Evolutionary conservation across 2,329 filamentous ascomycete genomes (phyloP), one percentile per base, ranked within the genome.

Genomic region (Ophiognomonia clavigignenti-juglandacearum): DNA sequence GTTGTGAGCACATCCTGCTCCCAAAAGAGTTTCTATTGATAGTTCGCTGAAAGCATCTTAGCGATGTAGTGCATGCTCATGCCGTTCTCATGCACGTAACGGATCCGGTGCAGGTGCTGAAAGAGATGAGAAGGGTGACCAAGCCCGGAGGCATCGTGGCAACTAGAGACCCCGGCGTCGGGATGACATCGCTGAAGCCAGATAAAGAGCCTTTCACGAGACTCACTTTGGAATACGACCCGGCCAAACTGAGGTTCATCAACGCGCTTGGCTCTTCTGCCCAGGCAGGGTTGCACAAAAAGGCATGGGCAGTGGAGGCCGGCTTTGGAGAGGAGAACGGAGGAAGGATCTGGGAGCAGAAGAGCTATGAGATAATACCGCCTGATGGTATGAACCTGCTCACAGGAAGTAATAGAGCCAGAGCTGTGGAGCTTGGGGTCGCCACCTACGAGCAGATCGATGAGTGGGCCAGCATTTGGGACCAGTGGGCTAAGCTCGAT

Each of bases 81-180:
- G 78, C 82, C 56, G 72, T 83, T 4, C 64, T 83, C 9, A 70
- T 74, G 53, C 80, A 83, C 59, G 62, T 83, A 4, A 60, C 64
- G 19, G 66, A 76, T 50, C 78, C 78, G 0, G 60, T 76, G 0
- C 57, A 60, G 2, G 72, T 74, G 3, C 59, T 82, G 48, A 60
- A 63, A 19, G 75, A 79, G 55, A 77, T 83, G 74, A 66, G 70
- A 11, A 68, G 74, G 0, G 74, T 83, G 2, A 7, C 16, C 10
- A 45, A 34, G 34, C 35, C 43, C 18, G 43, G 43, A 1, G 36
- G 43, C 1, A 26, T 45, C n/a, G 36, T 45, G 0, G 36, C 43
- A 2, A 32, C 43, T 14, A n/a, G 43, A 5, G 43, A 45, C 6
- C 27, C 26, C 1, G 24, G 31, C 31, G 16, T n/a, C 1, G 35